Conservation (phyloP, 768 basidiomycete species). For the Serendipita indica region DNA sequence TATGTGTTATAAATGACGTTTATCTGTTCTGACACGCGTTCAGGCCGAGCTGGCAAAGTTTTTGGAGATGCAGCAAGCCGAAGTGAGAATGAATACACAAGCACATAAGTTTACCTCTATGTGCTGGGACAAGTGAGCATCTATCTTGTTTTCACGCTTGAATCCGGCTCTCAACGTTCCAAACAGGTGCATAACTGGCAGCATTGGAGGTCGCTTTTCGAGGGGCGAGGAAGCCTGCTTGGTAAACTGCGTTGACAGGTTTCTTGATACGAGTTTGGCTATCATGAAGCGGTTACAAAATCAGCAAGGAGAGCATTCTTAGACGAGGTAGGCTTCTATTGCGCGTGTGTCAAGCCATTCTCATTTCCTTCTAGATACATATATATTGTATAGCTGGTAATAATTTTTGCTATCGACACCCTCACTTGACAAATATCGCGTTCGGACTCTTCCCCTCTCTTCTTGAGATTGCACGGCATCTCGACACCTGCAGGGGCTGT, state of each 20-base stretch:
- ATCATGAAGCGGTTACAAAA: constrained; percentile 52
- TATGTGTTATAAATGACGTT: too few species aligned
- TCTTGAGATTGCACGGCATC: background rate
- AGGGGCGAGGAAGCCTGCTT: constrained; percentile 69
- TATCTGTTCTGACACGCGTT: constrained; percentile 10
- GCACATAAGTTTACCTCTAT: constrained; percentile 68
- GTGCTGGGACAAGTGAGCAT: constrained; percentile 83
- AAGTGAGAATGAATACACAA: constrained; percentile 50
- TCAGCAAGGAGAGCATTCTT: background rate
- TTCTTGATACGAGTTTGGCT: constrained; percentile 73
- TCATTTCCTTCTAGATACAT: background rate
- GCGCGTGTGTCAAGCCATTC: background rate
- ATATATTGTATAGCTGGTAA: background rate
- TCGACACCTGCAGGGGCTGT: background rate
- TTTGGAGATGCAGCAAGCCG: constrained; percentile 69
- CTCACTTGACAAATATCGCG: too few species aligned
- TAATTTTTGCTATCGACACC: background rate
- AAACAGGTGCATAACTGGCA: constrained; percentile 62
- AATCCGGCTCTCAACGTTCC: constrained; percentile 6
- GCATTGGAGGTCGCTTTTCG: constrained; percentile 64
- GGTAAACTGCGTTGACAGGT: constrained; percentile 80
- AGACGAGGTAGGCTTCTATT: background rate
- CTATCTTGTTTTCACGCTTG: constrained; percentile 5
- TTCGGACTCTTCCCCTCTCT: background rate
- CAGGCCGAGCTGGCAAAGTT: constrained; percentile 75